Conservation (phyloP, 2,329 filamentous ascomycete genomes). For the Hymenoscyphus infarciens region DNA sequence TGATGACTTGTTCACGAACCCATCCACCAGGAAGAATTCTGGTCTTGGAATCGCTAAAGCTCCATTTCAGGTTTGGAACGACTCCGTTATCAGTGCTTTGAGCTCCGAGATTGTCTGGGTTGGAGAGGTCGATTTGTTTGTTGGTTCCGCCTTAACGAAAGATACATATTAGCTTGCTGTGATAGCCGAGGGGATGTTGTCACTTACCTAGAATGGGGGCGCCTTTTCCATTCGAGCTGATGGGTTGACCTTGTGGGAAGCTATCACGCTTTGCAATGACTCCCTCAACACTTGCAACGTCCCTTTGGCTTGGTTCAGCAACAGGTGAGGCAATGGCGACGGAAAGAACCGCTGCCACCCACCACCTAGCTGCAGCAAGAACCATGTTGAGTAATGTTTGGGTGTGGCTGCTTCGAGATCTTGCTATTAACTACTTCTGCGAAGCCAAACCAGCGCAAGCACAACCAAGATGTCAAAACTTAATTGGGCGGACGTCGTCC, state of each 20-base stretch:
- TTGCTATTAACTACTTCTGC: too few relatives aligned
- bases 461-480: too few relatives aligned
- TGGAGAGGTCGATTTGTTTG: constrained; percentile 55
- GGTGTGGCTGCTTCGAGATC: too few relatives aligned
- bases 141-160: constrained; percentile 57
- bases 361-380: neutral
- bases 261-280: constrained; percentile 19
- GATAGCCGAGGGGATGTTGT: neutral
- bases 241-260: constrained; percentile 53
- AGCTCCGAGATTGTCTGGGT: constrained; percentile 60
- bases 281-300: neutral
- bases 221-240: constrained; percentile 55
- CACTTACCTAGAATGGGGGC: constrained; percentile 52
- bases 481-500: too few relatives aligned
- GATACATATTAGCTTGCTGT: neutral
- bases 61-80: constrained; percentile 66
- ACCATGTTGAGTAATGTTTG: too few relatives aligned
- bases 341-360: neutral
- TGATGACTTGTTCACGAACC: constrained; percentile 62
- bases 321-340: neutral
- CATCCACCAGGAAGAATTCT: constrained; percentile 61
- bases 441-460: too few relatives aligned
- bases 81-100: constrained; percentile 60
- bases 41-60: constrained; percentile 65
- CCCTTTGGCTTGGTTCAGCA: neutral